A percentile compares a stretch with the other conserved stretches of the same genome.
These are phyloP conservation scores for Naganishia vishniacii DNA, from an alignment of 768 basidiomycete genomes.

Conservation along the genomic window DNA sequence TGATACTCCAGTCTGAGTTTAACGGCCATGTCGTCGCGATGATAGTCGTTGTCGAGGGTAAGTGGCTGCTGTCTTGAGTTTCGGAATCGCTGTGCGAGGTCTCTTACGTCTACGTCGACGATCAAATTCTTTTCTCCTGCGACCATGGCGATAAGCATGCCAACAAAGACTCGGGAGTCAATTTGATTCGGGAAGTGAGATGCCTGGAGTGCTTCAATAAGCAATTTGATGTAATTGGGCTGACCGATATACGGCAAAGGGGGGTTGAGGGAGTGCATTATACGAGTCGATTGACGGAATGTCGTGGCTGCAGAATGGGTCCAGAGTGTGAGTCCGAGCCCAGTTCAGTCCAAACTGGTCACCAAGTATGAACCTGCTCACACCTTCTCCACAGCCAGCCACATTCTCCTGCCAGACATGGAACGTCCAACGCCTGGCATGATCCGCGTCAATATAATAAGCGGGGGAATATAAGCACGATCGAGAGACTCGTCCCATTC, in stretches of 20 bases:
- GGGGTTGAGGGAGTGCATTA: background rate
- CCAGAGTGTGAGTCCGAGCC: no score
- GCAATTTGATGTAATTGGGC: conserved; percentile 1
- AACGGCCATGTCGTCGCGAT: background rate
- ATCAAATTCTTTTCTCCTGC: conserved; percentile 23
- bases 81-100: background rate
- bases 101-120: conserved; percentile 22
- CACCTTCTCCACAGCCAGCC: no score
- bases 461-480: no score
- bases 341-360: no score
- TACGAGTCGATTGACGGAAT: background rate
- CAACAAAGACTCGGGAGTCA: conserved; percentile 24
- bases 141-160: conserved; percentile 20
- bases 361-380: no score
- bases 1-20: background rate
- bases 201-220: conserved; percentile 14
- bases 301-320: no score
- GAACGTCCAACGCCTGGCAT: no score
- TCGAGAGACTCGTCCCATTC: no score
- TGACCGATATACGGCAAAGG: conserved; percentile 12
- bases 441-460: no score
- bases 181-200: background rate
- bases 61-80: no score
- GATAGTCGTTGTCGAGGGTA: background rate
- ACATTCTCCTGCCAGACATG: no score